Evolutionary conservation across 2,329 filamentous ascomycete species (phyloP), one percentile per base, ranked within the genome.

Genomic region (Madurella fahalii): DNA sequence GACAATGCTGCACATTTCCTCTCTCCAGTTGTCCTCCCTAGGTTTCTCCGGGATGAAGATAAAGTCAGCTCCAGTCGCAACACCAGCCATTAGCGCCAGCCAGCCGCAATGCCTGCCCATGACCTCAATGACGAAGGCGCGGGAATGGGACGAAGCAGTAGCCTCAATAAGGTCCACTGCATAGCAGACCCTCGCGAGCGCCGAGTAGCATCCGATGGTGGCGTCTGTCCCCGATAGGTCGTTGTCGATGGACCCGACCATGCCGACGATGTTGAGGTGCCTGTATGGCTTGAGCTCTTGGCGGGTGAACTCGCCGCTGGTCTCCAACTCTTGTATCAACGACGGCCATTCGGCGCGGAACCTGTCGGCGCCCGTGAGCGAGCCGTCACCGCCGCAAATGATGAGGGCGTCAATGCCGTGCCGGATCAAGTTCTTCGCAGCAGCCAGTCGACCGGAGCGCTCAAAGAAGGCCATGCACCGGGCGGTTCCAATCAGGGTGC

Each of bases 81-180:
- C 92, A 66, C 92, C 93, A 13, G 93, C 88, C 87, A 97, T 96
- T 58, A 99, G 80, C 40, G 94, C 94, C 58, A 99, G 79, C 94
- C 94, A 99, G 59, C 94, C 94, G 70, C 94, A 99, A 74, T 99
- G 93, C 56, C 94, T 83, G 47, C 94, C 94, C 94, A 99, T 99
- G 66, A 99, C 94, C 72, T 96, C 94, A 59, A 99, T 89, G 54
- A 99, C 92, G 71, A 99, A 99, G 40, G 94, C 94, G 64, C 94
- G 82, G 61, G 95, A 95, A 72, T 99, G 94, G 30, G 92, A 96
- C 39, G 86, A 87, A 50, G 93, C 93, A 0, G 94, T 97, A 17
- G 93, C 92, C 72, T 99, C 93, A 64, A 99, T 95, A 68, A 91
- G 93, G 75, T 99, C 94, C 55, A 99, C 90, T 68, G 93, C 90